phyloP scores from a whole-genome alignment of 148 eudicot species.

The Salicornia ramosissima region DNA sequence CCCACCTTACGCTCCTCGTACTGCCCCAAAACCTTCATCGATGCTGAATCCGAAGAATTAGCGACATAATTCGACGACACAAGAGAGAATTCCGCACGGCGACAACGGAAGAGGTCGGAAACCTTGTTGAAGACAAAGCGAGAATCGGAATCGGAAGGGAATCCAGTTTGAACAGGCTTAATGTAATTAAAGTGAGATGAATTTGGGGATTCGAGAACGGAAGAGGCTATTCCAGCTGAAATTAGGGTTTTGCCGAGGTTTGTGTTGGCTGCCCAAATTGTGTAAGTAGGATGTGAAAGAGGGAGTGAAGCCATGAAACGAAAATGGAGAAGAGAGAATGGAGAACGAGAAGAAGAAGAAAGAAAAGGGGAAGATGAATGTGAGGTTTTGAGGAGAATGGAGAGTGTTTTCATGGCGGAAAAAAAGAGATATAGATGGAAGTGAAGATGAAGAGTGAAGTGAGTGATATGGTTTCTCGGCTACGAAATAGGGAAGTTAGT shows the following conservation, averaged over 20 bases:
- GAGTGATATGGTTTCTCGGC: too few species aligned
- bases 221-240: conserved; percentile 71
- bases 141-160: conserved; percentile 81
- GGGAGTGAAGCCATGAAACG: conserved; percentile 39
- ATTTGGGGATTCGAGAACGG: conserved; percentile 29
- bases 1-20: conserved; percentile 53
- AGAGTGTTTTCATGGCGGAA: conserved; percentile 18
- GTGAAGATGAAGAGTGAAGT: background rate
- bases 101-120: conserved; percentile 32
- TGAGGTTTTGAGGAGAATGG: conserved; percentile 8
- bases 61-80: conserved; percentile 45
- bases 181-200: conserved; percentile 47
- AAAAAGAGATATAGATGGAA: background rate
- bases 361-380: background rate
- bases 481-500: background rate
- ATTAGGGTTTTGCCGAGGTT: conserved; percentile 93
- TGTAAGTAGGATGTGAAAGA: conserved; percentile 78
- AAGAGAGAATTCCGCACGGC: conserved; percentile 27
- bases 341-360: conserved; percentile 1
- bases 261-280: conserved; percentile 72
- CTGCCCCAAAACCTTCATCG: conserved; percentile 19
- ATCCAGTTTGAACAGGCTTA: conserved; percentile 89
- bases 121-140: conserved; percentile 54
- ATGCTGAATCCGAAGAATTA: conserved; percentile 38
- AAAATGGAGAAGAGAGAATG: conserved; percentile 14